Evolutionary conservation across 164 flowering plant species (phyloP), one percentile per base, ranked within the genome.

Genomic region (Macadamia integrifolia): DNA sequence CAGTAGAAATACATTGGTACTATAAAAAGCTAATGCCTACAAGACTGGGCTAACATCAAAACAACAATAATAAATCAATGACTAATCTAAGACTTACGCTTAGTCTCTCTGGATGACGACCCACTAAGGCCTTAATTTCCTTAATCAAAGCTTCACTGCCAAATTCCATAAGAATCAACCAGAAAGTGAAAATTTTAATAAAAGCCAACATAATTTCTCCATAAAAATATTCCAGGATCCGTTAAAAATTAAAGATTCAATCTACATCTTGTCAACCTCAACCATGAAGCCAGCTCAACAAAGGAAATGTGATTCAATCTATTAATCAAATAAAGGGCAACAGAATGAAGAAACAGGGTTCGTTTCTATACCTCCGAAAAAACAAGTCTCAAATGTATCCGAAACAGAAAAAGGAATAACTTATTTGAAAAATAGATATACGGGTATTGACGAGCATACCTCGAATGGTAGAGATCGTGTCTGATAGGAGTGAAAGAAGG

Each of bases 41-140:
- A 61, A 13, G 10, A 46, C 9, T 11, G 61, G 40, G 59, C 13
- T 32, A 53, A 55, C 18, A 49, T 31, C 9, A 30, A 44, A 17
- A 44, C 46, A 65, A 43, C 43, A 42, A 66, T 31, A 18, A 59
- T 28, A 29, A 3, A 58, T 17, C 40, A 35, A 35, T 35, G 5
- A 2, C 40, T 35, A 35, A 35, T 35, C 40, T 35, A 43, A 28
- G 12, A 80, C 90, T 69, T 62, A 92, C 99, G 56, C 75, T 79
- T 68, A 95, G 80, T 70, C 79, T 84, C 35, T 86, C 83, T 0
- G 86, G 94, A 73, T 92, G 97, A 9, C 94, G 89, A 69, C 84
- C 80, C 30, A 89, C 98, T 80, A 95, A 79, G 8, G 75, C 82
- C 50, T 79, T 83, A 55, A 95, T 83, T 70, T 87, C 81, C 68